Percentiles rank a stretch among this genome's conserved stretches.
phyloP scores from a whole-genome alignment of 805 yeast species.

The Hyphopichia homilentoma region DNA sequence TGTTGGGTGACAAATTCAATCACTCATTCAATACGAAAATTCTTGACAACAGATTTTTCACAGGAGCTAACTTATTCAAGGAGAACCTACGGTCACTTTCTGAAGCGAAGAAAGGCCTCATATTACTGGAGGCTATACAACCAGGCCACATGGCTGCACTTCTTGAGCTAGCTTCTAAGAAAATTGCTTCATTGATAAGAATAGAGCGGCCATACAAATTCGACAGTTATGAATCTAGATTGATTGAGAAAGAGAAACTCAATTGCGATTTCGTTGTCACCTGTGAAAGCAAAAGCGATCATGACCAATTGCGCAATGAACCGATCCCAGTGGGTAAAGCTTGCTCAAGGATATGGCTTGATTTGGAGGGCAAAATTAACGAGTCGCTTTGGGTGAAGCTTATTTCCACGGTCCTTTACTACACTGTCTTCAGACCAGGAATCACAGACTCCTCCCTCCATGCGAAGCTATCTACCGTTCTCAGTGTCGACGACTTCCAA shows the following conservation, averaged over 20 bases:
- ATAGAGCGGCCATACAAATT: slow-evolving; percentile 53
- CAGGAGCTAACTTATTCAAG: slow-evolving; percentile 45
- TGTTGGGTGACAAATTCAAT: slow-evolving; percentile 52
- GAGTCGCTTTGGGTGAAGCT: slow-evolving; percentile 56
- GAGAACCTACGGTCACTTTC: slow-evolving; percentile 38
- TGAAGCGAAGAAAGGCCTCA: slow-evolving; percentile 48
- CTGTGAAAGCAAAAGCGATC: slow-evolving; percentile 8
- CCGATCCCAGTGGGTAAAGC: slow-evolving; percentile 59
- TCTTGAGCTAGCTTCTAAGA: slow-evolving; percentile 48
- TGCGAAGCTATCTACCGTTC: slow-evolving; percentile 23
- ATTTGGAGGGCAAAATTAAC: slow-evolving; percentile 58
- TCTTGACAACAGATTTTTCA: slow-evolving; percentile 35
- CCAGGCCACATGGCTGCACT: slow-evolving; percentile 63
- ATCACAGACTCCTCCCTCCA: slow-evolving; percentile 18
- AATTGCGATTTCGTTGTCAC: slow-evolving; percentile 59
- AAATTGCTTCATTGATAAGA: slow-evolving; percentile 41
- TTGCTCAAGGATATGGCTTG: slow-evolving; percentile 71
- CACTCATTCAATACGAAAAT: slow-evolving; percentile 36
- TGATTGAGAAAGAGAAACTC: slow-evolving; percentile 61
- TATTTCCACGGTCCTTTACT: slow-evolving; percentile 40
- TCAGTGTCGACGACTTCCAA: slow-evolving; percentile 25
- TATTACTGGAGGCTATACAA: slow-evolving; percentile 51
- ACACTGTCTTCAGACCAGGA: slow-evolving; percentile 36
- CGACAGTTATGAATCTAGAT: slow-evolving; percentile 71
- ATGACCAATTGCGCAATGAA: slow-evolving; percentile 10